These are phyloP conservation scores for Helminthosporium solani DNA, from an alignment of 2,329 filamentous ascomycete genomes.

Conservation along the genomic window DNA sequence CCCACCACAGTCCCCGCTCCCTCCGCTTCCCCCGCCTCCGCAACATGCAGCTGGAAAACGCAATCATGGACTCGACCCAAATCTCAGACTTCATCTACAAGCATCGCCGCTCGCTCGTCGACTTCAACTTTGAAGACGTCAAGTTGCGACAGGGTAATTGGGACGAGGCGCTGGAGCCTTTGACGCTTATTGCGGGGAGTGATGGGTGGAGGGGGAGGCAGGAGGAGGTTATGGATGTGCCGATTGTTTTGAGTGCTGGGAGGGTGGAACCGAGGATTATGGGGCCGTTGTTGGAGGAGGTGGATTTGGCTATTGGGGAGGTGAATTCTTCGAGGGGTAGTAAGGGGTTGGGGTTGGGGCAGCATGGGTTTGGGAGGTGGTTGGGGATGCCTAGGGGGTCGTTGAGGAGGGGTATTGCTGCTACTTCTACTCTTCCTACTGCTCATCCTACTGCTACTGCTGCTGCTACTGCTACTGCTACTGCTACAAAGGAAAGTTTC, in stretches of 20 bases:
- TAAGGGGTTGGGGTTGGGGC: slow-evolving; percentile 8
- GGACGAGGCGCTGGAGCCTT: slow-evolving; percentile 77
- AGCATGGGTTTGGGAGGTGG: slow-evolving; percentile 35
- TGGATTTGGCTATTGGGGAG: slow-evolving; percentile 29
- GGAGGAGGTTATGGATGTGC: slow-evolving; percentile 45
- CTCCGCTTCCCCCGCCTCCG: slow-evolving; percentile 66
- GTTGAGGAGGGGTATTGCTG: slow-evolving; percentile 18
- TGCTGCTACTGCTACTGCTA: not conserved
- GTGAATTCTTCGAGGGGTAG: slow-evolving; percentile 17
- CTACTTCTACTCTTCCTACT: too few species aligned
- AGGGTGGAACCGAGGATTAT: slow-evolving; percentile 38
- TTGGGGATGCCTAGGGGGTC: slow-evolving; percentile 24
- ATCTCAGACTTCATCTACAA: slow-evolving; percentile 66
- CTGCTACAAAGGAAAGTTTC: slow-evolving; percentile 35
- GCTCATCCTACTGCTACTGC: too few species aligned
- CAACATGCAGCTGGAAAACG: slow-evolving; percentile 71
- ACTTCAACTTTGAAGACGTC: slow-evolving; percentile 80
- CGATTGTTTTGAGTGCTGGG: slow-evolving; percentile 40
- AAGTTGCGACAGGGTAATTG: slow-evolving; percentile 70
- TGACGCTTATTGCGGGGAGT: slow-evolving; percentile 52
- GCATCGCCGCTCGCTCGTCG: slow-evolving; percentile 68
- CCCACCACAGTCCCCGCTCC: slow-evolving; percentile 42
- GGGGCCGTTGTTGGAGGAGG: slow-evolving; percentile 36
- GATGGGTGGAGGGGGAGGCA: slow-evolving; percentile 46
- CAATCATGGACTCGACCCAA: slow-evolving; percentile 68